Evolutionary conservation across 495 filamentous ascomycete genomes (phyloP).

Genomic region (Neurospora sublineolata): DNA sequence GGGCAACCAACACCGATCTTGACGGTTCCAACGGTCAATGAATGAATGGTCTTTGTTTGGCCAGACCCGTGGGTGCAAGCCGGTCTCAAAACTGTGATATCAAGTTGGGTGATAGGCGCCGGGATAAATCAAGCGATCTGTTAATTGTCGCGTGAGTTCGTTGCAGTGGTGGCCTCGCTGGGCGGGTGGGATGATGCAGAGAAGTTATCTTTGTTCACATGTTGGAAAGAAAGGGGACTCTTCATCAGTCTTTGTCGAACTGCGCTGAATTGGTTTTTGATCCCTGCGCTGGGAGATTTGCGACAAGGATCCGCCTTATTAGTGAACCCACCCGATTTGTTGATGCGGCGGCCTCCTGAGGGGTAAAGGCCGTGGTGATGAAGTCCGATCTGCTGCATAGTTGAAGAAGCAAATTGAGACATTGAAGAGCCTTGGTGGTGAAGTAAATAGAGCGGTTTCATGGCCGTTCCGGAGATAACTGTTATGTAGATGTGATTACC

Average conservation of each 20-base stretch:
- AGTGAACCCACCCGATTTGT: background rate
- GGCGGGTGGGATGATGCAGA: background rate
- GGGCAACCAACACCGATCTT: background rate
- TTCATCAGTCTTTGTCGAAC: background rate
- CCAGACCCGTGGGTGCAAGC: background rate
- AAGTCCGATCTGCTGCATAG: background rate
- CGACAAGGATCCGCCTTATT: conserved; percentile 5
- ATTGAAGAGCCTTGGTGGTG: background rate
- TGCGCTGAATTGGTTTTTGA: background rate
- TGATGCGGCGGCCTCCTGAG: conserved; percentile 5
- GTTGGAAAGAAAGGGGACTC: background rate
- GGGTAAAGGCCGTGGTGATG: background rate
- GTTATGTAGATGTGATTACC: background rate
- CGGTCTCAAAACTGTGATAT: background rate
- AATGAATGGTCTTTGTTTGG: background rate
- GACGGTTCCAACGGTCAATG: background rate
- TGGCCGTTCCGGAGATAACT: background rate
- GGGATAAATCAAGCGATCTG: background rate
- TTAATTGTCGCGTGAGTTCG: background rate
- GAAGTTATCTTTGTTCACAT: background rate
- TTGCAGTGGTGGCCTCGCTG: background rate
- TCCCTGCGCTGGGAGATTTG: conserved; percentile 4
- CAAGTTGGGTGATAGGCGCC: background rate
- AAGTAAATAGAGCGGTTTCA: background rate
- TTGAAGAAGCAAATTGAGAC: background rate